Conservation (phyloP, 352 stramenopile genomes). For the Globisporangium alternatum region DNA sequence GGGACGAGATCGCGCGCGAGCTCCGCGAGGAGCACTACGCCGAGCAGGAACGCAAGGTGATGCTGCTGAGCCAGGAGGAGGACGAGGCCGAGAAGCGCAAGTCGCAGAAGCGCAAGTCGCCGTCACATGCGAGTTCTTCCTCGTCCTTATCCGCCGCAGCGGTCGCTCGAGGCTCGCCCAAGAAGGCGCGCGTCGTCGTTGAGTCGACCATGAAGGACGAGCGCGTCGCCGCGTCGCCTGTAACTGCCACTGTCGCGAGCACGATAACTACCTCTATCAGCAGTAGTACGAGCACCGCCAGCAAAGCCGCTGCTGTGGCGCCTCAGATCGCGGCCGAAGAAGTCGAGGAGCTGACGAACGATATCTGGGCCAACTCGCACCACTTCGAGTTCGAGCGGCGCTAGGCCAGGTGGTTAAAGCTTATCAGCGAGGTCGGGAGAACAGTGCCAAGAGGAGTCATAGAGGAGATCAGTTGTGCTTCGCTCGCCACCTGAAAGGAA, state of each 20-base stretch:
- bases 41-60: slow-evolving; percentile 23
- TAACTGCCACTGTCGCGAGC: background rate
- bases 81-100: background rate
- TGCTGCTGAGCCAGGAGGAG: slow-evolving; percentile 28
- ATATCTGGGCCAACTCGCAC: slow-evolving; percentile 81
- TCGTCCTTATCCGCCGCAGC: slow-evolving; percentile 11
- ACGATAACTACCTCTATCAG: background rate
- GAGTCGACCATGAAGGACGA: background rate
- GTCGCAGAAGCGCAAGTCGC: slow-evolving; percentile 28
- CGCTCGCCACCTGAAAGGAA: background rate
- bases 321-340: slow-evolving; percentile 36
- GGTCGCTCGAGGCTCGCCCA: background rate
- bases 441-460: background rate
- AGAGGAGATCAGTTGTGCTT: background rate
- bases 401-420: background rate
- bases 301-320: background rate
- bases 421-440: background rate
- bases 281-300: slow-evolving; percentile 15
- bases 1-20: slow-evolving; percentile 52
- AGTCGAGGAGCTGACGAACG: slow-evolving; percentile 65
- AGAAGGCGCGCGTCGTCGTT: slow-evolving; percentile 18
- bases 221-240: background rate
- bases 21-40: slow-evolving; percentile 29
- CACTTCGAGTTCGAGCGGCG: slow-evolving; percentile 66
- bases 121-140: background rate